These are phyloP conservation scores for Xylaria nigripes DNA, from an alignment of 495 filamentous ascomycete species.

Conservation along the genomic window DNA sequence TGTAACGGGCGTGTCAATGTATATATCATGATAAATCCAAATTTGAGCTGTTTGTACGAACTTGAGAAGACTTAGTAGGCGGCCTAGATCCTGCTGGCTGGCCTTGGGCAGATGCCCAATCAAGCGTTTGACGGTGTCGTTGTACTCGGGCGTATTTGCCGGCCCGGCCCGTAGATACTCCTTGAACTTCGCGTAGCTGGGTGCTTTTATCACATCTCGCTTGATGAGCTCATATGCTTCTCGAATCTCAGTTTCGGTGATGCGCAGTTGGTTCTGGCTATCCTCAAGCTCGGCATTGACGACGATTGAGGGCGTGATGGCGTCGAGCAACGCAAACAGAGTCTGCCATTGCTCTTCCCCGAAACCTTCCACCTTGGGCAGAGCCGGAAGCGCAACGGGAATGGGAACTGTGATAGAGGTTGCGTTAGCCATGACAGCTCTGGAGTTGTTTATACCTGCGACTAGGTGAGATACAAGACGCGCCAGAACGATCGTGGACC, in stretches of 20 bases:
- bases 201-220: slow-evolving; percentile 18
- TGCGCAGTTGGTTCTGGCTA: slow-evolving; percentile 16
- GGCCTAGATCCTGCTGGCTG: slow-evolving; percentile 21
- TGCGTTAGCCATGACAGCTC: slow-evolving; percentile 16
- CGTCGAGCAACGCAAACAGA: slow-evolving; percentile 29
- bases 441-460: not conserved
- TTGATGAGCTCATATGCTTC: slow-evolving; percentile 17
- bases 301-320: slow-evolving; percentile 28
- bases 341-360: slow-evolving; percentile 30
- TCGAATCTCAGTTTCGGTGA: slow-evolving; percentile 20
- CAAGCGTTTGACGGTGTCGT: slow-evolving; percentile 16
- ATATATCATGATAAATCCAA: too few species aligned
- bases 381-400: slow-evolving; percentile 21
- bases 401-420: slow-evolving; percentile 18
- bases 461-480: not conserved
- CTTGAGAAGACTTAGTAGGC: slow-evolving; percentile 25
- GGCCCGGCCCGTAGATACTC: slow-evolving; percentile 30
- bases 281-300: slow-evolving; percentile 19
- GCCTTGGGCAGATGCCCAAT: slow-evolving; percentile 20
- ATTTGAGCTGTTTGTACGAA: slow-evolving; percentile 7
- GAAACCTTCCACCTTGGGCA: slow-evolving; percentile 23
- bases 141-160: slow-evolving; percentile 22
- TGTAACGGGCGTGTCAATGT: slow-evolving; percentile 24
- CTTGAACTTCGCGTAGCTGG: slow-evolving; percentile 23
- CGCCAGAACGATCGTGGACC: not conserved